Conservation (phyloP, 495 filamentous ascomycete species). For the Aspergillus panamensis region DNA sequence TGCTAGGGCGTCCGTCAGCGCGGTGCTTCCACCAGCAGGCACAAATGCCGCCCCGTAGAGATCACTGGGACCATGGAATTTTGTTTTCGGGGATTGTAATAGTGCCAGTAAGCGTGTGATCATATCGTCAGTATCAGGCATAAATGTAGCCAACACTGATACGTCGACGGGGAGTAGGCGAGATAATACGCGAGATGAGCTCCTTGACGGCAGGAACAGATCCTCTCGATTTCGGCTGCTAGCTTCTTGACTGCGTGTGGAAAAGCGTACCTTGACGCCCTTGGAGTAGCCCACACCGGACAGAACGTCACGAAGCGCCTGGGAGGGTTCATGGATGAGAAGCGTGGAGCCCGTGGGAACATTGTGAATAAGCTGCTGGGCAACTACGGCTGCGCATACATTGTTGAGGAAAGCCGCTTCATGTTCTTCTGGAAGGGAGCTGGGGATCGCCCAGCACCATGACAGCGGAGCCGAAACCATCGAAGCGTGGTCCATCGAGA, state of each 20-base stretch:
- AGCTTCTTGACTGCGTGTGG: neutral
- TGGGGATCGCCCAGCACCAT: neutral
- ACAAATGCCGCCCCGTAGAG: neutral
- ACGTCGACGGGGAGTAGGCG: neutral
- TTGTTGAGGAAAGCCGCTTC: neutral
- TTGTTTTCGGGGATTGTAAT: neutral
- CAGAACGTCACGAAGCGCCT: neutral
- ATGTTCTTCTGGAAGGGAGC: neutral
- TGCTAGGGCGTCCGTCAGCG: too few species aligned
- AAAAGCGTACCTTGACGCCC: neutral
- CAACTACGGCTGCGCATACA: neutral
- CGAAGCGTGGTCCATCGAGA: neutral
- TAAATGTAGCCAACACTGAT: neutral
- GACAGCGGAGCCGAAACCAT: neutral
- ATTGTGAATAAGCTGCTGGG: neutral
- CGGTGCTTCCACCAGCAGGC: too few species aligned
- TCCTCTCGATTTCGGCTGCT: neutral
- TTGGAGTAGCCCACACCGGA: neutral
- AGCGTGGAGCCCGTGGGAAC: neutral
- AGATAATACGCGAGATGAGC: neutral
- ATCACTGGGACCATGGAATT: neutral
- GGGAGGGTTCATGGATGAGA: neutral
- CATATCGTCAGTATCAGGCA: neutral
- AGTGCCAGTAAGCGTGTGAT: neutral
- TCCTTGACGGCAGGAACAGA: neutral